Percentiles rank a stretch among this genome's conserved stretches.
Conservation (phyloP, 2,329 filamentous ascomycete genomes). For the Phialemoniopsis sp. region DNA sequence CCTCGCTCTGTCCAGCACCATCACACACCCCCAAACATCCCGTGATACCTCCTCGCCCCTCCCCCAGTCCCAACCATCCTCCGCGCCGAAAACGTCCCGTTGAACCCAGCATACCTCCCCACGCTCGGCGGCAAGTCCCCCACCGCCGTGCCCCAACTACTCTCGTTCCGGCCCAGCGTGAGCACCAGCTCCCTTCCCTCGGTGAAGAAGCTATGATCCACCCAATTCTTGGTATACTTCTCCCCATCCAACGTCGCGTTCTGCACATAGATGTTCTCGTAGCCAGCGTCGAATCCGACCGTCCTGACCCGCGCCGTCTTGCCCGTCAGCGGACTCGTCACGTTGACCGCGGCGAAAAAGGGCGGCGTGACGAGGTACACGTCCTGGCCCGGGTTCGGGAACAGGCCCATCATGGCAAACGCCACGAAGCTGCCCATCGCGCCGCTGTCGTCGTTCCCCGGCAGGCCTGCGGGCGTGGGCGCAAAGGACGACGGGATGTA, state of each 20-base stretch:
- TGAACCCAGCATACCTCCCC: conserved; percentile 29
- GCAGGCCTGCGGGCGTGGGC: conserved; percentile 53
- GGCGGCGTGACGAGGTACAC: conserved; percentile 70
- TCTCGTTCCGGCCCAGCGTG: conserved; percentile 56
- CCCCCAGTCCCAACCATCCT: not conserved
- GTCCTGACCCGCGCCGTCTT: conserved; percentile 57
- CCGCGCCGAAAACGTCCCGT: conserved; percentile 4
- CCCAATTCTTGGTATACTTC: conserved; percentile 61
- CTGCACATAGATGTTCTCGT: conserved; percentile 59
- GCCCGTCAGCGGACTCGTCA: conserved; percentile 53
- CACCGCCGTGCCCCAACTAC: conserved; percentile 56
- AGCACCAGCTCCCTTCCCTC: conserved; percentile 62
- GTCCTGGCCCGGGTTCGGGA: conserved; percentile 64
- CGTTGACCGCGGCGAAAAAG: conserved; percentile 57
- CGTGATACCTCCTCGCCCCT: not conserved
- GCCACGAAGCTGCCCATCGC: conserved; percentile 67
- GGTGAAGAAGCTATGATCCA: conserved; percentile 63
- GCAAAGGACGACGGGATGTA: conserved; percentile 65
- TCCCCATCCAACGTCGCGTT: conserved; percentile 58
- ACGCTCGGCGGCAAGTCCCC: conserved; percentile 60
- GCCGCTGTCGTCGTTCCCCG: conserved; percentile 68
- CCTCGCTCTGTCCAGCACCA: not conserved
- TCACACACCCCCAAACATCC: not conserved
- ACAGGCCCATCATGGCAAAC: conserved; percentile 66
- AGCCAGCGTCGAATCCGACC: conserved; percentile 56